These are phyloP conservation scores for Tricholoma terreum DNA, from an alignment of 768 basidiomycete genomes.

Conservation along the genomic window DNA sequence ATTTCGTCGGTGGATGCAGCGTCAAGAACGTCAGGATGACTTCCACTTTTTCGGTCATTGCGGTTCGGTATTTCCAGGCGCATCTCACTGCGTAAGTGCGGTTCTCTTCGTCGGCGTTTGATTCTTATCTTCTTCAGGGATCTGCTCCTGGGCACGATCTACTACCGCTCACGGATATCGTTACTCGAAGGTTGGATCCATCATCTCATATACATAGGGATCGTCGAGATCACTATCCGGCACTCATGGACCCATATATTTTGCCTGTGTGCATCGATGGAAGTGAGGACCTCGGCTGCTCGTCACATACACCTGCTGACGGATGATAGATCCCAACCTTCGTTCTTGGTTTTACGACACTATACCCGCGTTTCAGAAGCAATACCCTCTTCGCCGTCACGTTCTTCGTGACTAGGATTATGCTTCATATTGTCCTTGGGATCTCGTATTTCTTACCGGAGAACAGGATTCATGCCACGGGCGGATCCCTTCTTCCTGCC, in stretches of 20 bases:
- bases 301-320: neutral
- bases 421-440: conserved; percentile 39
- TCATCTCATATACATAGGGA: conserved; percentile 31
- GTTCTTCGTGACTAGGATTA: conserved; percentile 53
- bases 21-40: conserved; percentile 6
- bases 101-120: neutral
- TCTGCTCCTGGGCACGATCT: conserved; percentile 28
- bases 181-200: conserved; percentile 54
- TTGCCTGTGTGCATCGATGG: neutral
- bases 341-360: conserved; percentile 43
- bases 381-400: conserved; percentile 45
- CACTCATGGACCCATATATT: neutral
- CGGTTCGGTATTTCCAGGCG: conserved; percentile 15
- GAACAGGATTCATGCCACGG: conserved; percentile 26
- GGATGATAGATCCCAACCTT: conserved; percentile 49
- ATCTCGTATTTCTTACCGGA: conserved; percentile 23
- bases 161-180: conserved; percentile 32
- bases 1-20: conserved; percentile 8
- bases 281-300: conserved; percentile 32
- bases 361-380: conserved; percentile 43
- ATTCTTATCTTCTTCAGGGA: conserved; percentile 46
- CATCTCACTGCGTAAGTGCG: conserved; percentile 11
- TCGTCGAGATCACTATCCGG: conserved; percentile 5
- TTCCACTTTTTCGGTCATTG: conserved; percentile 5
- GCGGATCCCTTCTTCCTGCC: conserved; percentile 37